Base-by-base conservation (phyloP, 805 yeast species). In the Pichia scutulata region DNA sequence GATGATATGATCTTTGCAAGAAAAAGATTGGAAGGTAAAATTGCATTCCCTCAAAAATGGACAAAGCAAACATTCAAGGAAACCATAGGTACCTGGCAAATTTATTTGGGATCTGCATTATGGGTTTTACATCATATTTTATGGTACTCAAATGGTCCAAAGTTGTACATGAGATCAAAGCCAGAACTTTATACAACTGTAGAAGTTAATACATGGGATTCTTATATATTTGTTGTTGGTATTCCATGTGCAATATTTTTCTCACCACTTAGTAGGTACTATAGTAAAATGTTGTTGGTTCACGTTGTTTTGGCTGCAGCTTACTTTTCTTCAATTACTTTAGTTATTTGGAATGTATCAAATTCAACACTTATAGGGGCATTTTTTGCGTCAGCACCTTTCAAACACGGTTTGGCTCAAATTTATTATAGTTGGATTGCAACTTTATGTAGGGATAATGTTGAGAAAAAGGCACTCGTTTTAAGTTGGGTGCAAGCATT, bases 1-100 rank as follows among this genome's bases (percentile, higher is more conserved):
- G 64, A 64, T 28, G 81, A 77, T 50, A 67, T 67, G 54, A 50
- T 67, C 26, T 71, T 76, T 39, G 80, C 78, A 0, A 61, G 74
- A 50, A 78, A 74, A 55, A 67, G 82, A 61, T 60, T 76, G 55
- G 71, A 56, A 49, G 54, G 57, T 19, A 53, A 52, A 23, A 53
- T 58, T 25, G 55, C 69, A 44, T 61, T 64, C 48, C 71, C 72
- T 21, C 74, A 75, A 16, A 74, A 67, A 53, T 64, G 73, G 54
- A 73, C 72, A 48, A 66, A 69, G 5, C 60, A 72, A n/a, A 57
- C 60, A 2, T 44, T 66, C 6, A 75, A 70, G 47, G 78, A 77
- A 18, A 69, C 78, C 0, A 67, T 76, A 52, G 63, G 66, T 21
- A 61, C 71, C 7, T 77, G 80, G 80, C 64, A 62, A 43, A 37